Conservation (phyloP, 176 grass and related monocot species). For the Oryza punctata region DNA sequence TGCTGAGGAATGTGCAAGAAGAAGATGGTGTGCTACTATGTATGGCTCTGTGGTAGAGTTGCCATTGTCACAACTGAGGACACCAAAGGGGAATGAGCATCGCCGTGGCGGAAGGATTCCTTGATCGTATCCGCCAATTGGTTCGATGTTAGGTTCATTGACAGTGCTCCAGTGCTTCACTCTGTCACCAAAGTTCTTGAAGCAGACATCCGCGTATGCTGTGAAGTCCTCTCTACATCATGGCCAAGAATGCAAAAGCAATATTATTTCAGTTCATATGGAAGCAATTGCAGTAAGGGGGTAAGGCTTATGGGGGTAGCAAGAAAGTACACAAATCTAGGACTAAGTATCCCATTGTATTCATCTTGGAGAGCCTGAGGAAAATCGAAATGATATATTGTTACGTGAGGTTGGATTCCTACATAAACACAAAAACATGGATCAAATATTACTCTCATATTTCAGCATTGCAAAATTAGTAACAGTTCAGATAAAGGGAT, state of each 20-base stretch:
- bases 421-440: slow-evolving; percentile 26
- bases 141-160: slow-evolving; percentile 81
- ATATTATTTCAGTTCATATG: not conserved
- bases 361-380: slow-evolving; percentile 84
- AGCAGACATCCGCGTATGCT: slow-evolving; percentile 81
- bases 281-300: not conserved
- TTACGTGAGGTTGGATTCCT: slow-evolving; percentile 92
- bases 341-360: slow-evolving; percentile 67
- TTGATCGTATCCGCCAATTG: slow-evolving; percentile 62
- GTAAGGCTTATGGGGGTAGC: not conserved
- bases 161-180: slow-evolving; percentile 86
- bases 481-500: not conserved
- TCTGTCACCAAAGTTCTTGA: slow-evolving; percentile 83
- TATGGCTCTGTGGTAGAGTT: slow-evolving; percentile 93
- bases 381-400: slow-evolving; percentile 89
- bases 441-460: not conserved
- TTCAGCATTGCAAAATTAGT: not conserved
- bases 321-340: slow-evolving; percentile 69
- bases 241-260: not conserved
- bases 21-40: slow-evolving; percentile 67
- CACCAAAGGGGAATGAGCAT: slow-evolving; percentile 78
- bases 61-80: slow-evolving; percentile 47
- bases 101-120: slow-evolving; percentile 57
- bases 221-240: slow-evolving; percentile 83
- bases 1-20: slow-evolving; percentile 71